Base-by-base conservation (phyloP, 805 yeast genomes). In the Lachancea waltii region DNA sequence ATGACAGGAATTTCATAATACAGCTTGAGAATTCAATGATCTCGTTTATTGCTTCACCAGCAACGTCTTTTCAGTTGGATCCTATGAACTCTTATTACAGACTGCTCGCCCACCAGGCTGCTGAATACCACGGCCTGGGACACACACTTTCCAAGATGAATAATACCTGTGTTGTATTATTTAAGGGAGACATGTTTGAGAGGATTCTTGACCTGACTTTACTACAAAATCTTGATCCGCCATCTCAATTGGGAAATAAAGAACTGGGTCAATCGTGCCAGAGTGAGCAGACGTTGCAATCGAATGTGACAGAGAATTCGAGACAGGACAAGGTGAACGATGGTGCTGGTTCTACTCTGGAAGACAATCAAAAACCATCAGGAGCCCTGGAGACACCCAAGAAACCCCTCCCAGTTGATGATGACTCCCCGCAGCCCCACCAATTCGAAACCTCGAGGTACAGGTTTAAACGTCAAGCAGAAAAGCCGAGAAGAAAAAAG, bases 81-180 rank as follows among this genome's bases (percentile, higher is more conserved):
- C 73, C 82, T 5, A 70, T 77, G 70, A 82, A 82, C 55, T 78
- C 86, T 2, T 82, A 78, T 54, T 77, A 75, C 47, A 63, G 90
- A 47, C 62, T 83, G 32, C 59, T 83, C 38, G 70, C 81, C 0
- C 89, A 83, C 56, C 82, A 80, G 46, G 62, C 81, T 24, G 84
- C 87, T 4, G 81, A 77, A 26, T 80, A 79, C 53, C 79, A 80
- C 50, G 63, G 67, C 17, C 55, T 81, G 40, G 77, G 77, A 30
- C 89, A 82, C 50, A 69, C 68, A 7, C 46, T 70, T 31, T 60
- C 75, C 9, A 73, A 69, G 47, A 47, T 51, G 21, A 77, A 71
- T 42, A 77, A 77, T 7, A 63, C 63, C 35, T 69, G 77, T 16
- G 63, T 69, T 17, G 54, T 67, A 5, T 62, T 69, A 7, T 69